Evolutionary conservation across 1,284 basidiomycete genomes (phyloP).

Genomic region (Cutaneotrichosporon dermatis): DNA sequence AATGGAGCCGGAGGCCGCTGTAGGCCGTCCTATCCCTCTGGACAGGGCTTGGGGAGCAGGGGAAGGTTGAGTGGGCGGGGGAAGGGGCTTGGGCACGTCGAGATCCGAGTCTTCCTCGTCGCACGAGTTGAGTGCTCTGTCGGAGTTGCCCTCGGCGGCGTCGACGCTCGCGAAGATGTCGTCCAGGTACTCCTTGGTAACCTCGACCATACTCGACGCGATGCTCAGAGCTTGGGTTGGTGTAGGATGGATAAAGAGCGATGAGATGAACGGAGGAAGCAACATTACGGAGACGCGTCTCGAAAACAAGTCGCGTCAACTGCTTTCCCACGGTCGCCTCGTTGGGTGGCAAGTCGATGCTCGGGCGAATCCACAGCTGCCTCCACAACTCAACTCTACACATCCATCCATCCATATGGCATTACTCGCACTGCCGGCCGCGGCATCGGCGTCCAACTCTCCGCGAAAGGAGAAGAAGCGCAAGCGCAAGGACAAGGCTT

Average conservation of each 20-base stretch:
- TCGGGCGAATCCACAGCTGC: too few species aligned
- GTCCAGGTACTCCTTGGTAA: constrained; percentile 14
- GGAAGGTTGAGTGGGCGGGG: neutral
- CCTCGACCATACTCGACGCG: constrained; percentile 7
- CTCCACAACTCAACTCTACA: neutral
- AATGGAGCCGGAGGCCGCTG: too few species aligned
- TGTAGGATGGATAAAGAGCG: constrained; percentile 8
- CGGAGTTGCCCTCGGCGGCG: constrained; percentile 10
- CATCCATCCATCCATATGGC: constrained; percentile 9
- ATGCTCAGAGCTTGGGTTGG: neutral
- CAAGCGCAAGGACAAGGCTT: constrained; percentile 6
- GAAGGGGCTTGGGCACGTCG: constrained; percentile 16
- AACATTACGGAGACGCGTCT: constrained; percentile 4
- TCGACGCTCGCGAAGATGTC: constrained; percentile 20
- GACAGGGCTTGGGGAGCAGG: neutral
- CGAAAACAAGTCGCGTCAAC: constrained; percentile 16
- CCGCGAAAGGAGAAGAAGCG: constrained; percentile 18
- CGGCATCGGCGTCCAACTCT: constrained; percentile 3
- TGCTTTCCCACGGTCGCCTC: constrained; percentile 6
- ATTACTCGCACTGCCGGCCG: constrained; percentile 13
- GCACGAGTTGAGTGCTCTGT: constrained; percentile 18
- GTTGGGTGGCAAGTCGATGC: neutral
- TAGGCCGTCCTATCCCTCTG: too few species aligned
- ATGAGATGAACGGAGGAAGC: constrained; percentile 4
- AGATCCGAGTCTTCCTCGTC: constrained; percentile 18